Evolutionary conservation across 805 yeast species (phyloP), one percentile per base, ranked within the genome.

Genomic region (Barnettozyma wickerhamii): DNA sequence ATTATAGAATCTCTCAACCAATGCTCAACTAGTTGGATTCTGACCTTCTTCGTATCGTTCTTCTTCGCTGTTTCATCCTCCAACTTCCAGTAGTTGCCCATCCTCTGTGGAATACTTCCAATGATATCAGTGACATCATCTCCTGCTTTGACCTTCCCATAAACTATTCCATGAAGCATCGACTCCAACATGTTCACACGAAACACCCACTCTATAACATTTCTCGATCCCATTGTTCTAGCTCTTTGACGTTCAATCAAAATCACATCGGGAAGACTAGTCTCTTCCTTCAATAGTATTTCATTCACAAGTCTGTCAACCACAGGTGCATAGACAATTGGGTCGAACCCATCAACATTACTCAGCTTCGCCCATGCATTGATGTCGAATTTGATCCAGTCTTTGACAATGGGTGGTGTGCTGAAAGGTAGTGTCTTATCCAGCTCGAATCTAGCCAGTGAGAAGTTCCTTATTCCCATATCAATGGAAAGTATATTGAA

Each of bases 211-310:
- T 78, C 81, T 5, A 75, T 60, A 1, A 80, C 70, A 14, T 55
- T 57, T 10, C 65, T 61, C 2, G 72, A 62, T 0, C 81, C 74
- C 47, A 59, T 59, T 0, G 77, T 66, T 37, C 85, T 63, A 30
- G 72, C 63, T 30, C 86, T 51, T 53, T 81, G 87, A 42, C 77
- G 52, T 50, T 81, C 87, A 3, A 80, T 59, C 10, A 79, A 50
- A 3, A 75, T 64, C 3, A 68, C 53, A 42, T 71, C 71, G 0
- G 77, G 72, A 0, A 45, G 23, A 1, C 43, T 30, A 3, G 45
- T 33, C 4, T 42, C 40, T 2, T 38, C 18, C 3, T 56, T 52
- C 10, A 64, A 44, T 19, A 54, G 38, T 2, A 56, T 48, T 0
- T 51, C 51, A 13, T 64, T 55, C 1, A 60, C 56, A 4, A 65